A percentile compares a stretch with the other conserved stretches of the same genome.
Conservation (phyloP, 1,139 yeast species). For the Diutina siamensis region DNA sequence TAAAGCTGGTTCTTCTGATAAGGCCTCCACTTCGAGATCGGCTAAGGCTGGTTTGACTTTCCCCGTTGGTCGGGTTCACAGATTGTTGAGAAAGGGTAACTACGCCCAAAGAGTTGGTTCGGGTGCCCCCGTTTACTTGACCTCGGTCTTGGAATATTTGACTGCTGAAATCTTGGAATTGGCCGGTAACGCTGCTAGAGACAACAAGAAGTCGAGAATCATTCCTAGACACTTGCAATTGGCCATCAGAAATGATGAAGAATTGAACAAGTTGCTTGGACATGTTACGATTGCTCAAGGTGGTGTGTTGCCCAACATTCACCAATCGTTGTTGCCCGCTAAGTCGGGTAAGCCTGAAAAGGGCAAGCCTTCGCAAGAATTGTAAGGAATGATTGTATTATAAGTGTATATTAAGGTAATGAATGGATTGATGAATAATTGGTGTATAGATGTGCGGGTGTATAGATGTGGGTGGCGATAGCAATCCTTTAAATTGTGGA, state of each 20-base stretch:
- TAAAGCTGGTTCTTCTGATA: constrained; percentile 87
- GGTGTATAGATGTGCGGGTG: neutral
- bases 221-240: constrained; percentile 97
- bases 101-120: constrained; percentile 99
- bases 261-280: constrained; percentile 86
- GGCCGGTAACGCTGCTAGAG: constrained; percentile 99
- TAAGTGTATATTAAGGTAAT: constrained; percentile 6
- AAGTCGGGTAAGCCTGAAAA: constrained; percentile 51
- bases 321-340: constrained; percentile 91
- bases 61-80: constrained; percentile 99
- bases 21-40: constrained; percentile 95
- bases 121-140: constrained; percentile 93
- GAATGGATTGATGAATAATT: neutral
- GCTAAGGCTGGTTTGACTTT: constrained; percentile 97
- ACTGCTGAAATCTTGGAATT: constrained; percentile 96
- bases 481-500: too few relatives aligned
- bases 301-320: constrained; percentile 97
- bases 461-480: too few relatives aligned
- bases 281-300: constrained; percentile 94
- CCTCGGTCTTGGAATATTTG: constrained; percentile 92
- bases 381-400: constrained; percentile 24
- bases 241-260: constrained; percentile 98
- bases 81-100: constrained; percentile 95
- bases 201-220: constrained; percentile 95
- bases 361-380: constrained; percentile 78